Percentiles rank a stretch among this genome's conserved stretches.
These are phyloP conservation scores for Hanseniaspora taiwanica DNA, from an alignment of 805 yeast species.

Conservation along the genomic window DNA sequence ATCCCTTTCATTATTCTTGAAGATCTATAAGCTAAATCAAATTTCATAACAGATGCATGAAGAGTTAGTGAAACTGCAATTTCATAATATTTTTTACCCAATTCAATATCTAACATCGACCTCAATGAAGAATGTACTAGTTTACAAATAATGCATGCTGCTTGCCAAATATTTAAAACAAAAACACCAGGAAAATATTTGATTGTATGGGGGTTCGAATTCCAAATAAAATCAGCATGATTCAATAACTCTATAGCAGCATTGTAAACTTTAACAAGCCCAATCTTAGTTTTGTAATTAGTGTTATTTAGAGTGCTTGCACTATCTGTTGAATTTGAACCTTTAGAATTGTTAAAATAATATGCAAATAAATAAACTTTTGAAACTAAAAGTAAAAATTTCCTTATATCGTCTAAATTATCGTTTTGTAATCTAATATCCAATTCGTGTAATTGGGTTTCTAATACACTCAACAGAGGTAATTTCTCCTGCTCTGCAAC, in stretches of 20 bases:
- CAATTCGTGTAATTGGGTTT: constrained; percentile 61
- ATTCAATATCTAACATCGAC: constrained; percentile 48
- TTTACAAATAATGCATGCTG: constrained; percentile 72
- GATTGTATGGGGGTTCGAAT: constrained; percentile 47
- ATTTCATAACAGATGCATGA: constrained; percentile 74
- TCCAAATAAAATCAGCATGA: constrained; percentile 52
- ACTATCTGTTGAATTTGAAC: too few species aligned
- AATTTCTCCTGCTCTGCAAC: constrained; percentile 58
- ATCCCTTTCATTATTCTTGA: constrained; percentile 88
- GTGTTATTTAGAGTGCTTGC: constrained; percentile 9
- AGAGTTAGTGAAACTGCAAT: constrained; percentile 55
- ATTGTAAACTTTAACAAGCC: constrained; percentile 65
- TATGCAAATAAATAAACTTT: constrained; percentile 75
- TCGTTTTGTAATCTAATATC: constrained; percentile 39
- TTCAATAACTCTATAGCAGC: constrained; percentile 60
- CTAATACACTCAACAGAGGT: constrained; percentile 58
- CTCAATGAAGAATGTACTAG: constrained; percentile 64
- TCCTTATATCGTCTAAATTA: constrained; percentile 53
- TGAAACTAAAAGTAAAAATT: constrained; percentile 55
- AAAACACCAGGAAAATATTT: constrained; percentile 75
- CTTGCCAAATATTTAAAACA: constrained; percentile 80
- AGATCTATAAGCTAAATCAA: constrained; percentile 86
- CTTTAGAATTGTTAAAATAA: constrained; percentile 47
- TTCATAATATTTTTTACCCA: constrained; percentile 59
- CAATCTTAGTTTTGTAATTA: constrained; percentile 50